phyloP scores from a whole-genome alignment of 2,329 filamentous ascomycete species.

The Claviceps purpurea region DNA sequence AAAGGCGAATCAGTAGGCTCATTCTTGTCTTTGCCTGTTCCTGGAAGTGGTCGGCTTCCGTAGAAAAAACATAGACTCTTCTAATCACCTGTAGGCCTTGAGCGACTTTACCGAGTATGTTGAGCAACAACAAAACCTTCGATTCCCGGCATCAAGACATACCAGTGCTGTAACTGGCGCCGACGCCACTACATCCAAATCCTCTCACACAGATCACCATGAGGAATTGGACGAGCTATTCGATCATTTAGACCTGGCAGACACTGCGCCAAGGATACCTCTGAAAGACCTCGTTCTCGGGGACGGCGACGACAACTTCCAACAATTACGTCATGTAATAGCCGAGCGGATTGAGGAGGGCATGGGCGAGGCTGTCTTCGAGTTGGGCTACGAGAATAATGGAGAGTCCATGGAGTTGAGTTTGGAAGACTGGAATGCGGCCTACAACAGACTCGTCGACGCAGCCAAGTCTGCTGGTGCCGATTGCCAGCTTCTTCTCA shows the following conservation, averaged over 20 bases:
- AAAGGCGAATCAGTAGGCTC: slow-evolving; percentile 68
- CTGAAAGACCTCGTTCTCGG: slow-evolving; percentile 66
- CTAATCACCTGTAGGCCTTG: slow-evolving; percentile 40
- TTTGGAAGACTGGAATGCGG: slow-evolving; percentile 60
- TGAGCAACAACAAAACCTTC: slow-evolving; percentile 75
- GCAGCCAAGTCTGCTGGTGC: slow-evolving; percentile 54
- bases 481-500: slow-evolving; percentile 71
- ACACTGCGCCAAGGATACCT: slow-evolving; percentile 52
- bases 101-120: slow-evolving; percentile 98
- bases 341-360: slow-evolving; percentile 64
- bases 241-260: slow-evolving; percentile 70
- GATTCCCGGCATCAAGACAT: slow-evolving; percentile 35
- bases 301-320: slow-evolving; percentile 44
- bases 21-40: neutral
- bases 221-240: slow-evolving; percentile 88
- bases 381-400: slow-evolving; percentile 81
- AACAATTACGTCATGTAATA: slow-evolving; percentile 52
- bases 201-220: slow-evolving; percentile 35
- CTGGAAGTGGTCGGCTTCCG: neutral
- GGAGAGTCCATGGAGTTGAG: slow-evolving; percentile 72
- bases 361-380: slow-evolving; percentile 79
- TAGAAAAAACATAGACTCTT: neutral
- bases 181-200: slow-evolving; percentile 12
- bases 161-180: slow-evolving; percentile 16
- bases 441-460: slow-evolving; percentile 50